Percentiles rank a stretch among this genome's conserved stretches.
Conservation (phyloP, 305 asterid species). For the Fraxinus dipetala region DNA sequence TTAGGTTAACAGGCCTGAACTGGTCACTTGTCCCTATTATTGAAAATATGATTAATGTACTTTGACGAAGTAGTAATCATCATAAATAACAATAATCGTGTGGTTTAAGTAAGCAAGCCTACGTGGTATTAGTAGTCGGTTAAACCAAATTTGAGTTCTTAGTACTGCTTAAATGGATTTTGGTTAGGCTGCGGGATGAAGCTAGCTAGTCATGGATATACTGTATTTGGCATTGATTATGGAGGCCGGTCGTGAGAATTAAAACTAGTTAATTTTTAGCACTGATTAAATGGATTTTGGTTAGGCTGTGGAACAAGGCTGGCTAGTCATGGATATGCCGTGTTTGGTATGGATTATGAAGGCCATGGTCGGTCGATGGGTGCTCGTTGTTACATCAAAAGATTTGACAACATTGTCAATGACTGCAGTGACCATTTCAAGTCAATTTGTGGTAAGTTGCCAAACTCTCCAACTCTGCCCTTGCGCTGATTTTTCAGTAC, state of each 20-base stretch:
- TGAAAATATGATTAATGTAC: background rate
- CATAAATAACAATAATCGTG: background rate
- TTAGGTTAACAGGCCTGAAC: constrained; percentile 41
- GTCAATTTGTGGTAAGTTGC: constrained; percentile 65
- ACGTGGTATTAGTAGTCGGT: background rate
- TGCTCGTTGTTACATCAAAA: constrained; percentile 80
- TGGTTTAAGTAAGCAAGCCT: background rate
- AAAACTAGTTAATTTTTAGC: background rate
- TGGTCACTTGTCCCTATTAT: background rate
- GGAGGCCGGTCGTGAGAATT: too few relatives aligned
- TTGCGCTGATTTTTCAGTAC: background rate
- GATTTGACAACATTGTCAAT: constrained; percentile 66
- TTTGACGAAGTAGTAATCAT: background rate
- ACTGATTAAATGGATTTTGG: constrained; percentile 1
- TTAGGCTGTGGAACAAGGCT: constrained; percentile 70
- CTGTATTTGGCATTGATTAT: background rate
- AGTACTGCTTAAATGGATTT: too few relatives aligned
- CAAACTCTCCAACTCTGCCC: constrained; percentile 15
- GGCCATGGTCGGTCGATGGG: constrained; percentile 94
- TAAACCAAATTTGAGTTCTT: background rate
- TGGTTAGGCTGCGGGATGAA: constrained; percentile 39
- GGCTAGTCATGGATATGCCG: constrained; percentile 68
- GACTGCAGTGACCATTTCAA: constrained; percentile 67
- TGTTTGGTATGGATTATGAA: constrained; percentile 87
- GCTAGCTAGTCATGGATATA: constrained; percentile 72